phyloP scores from a whole-genome alignment of 352 stramenopile genomes.

The Aphanomyces cochlioides region DNA sequence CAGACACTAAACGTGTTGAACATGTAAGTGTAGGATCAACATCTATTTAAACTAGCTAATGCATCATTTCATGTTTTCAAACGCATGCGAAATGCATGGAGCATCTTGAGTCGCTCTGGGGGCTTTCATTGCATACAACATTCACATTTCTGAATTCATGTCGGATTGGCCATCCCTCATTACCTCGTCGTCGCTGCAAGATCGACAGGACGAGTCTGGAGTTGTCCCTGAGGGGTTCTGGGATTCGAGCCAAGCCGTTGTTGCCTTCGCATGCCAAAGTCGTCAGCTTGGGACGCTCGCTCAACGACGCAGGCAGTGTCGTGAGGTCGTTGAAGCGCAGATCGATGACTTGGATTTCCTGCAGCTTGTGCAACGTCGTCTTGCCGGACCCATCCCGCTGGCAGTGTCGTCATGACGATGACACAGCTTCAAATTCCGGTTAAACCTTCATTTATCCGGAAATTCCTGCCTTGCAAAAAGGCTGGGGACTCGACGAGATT shows the following conservation, averaged over 20 bases:
- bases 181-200: constrained; percentile 61
- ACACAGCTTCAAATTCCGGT: neutral
- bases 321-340: constrained; percentile 72
- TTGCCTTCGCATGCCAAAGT: constrained; percentile 60
- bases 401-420: constrained; percentile 7
- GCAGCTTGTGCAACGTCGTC: constrained; percentile 64
- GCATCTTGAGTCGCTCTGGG: too few relatives aligned
- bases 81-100: too few relatives aligned
- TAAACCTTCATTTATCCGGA: too few relatives aligned
- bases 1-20: too few relatives aligned
- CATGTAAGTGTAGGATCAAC: too few relatives aligned
- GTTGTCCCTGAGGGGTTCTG: constrained; percentile 60
- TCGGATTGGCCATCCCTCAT: too few relatives aligned
- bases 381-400: constrained; percentile 54
- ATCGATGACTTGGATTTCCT: constrained; percentile 56
- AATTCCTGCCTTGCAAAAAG: too few relatives aligned
- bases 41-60: too few relatives aligned
- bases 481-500: too few relatives aligned
- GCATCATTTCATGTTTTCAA: too few relatives aligned
- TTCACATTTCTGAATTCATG: too few relatives aligned
- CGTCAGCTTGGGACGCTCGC: constrained; percentile 55
- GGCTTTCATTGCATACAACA: too few relatives aligned
- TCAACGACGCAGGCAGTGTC: constrained; percentile 59
- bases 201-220: constrained; percentile 77
- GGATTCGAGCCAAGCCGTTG: constrained; percentile 51